Evolutionary conservation across 148 eudicot species (phyloP).

Genomic region (Spergularia marina): DNA sequence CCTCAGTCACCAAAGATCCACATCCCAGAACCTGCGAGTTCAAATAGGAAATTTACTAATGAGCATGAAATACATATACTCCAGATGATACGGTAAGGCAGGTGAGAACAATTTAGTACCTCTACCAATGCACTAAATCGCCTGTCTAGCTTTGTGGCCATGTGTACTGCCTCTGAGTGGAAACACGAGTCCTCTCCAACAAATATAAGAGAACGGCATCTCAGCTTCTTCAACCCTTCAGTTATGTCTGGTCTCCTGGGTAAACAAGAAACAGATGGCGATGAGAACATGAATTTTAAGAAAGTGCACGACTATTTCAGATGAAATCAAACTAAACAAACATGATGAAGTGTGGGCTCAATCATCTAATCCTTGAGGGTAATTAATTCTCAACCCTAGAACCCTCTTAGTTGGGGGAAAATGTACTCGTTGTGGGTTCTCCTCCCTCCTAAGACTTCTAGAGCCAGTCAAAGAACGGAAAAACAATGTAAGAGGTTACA

Average conservation of each 20-base stretch:
- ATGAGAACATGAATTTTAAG: slow-evolving; percentile 5
- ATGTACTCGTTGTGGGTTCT: no score
- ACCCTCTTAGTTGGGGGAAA: no score
- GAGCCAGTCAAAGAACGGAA: no score
- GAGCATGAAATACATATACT: neutral
- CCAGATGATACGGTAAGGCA: neutral
- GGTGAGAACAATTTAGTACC: slow-evolving; percentile 38
- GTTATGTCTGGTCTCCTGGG: slow-evolving; percentile 81
- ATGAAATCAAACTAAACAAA: neutral
- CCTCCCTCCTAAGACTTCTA: no score
- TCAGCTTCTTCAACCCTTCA: slow-evolving; percentile 63
- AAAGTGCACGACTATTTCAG: neutral
- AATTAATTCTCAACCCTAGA: no score
- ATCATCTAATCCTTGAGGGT: no score
- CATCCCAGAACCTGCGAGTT: slow-evolving; percentile 75
- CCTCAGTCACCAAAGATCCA: slow-evolving; percentile 93
- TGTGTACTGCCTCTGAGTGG: slow-evolving; percentile 82
- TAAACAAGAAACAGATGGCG: slow-evolving; percentile 3
- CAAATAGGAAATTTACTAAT: neutral
- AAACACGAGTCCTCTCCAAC: slow-evolving; percentile 91
- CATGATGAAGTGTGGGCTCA: no score
- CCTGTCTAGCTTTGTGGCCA: slow-evolving; percentile 85
- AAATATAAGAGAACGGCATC: slow-evolving; percentile 74
- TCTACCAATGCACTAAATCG: slow-evolving; percentile 86
- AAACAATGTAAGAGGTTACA: no score